Conservation (phyloP, 768 basidiomycete genomes). For the Suillus fuscotomentosus region DNA sequence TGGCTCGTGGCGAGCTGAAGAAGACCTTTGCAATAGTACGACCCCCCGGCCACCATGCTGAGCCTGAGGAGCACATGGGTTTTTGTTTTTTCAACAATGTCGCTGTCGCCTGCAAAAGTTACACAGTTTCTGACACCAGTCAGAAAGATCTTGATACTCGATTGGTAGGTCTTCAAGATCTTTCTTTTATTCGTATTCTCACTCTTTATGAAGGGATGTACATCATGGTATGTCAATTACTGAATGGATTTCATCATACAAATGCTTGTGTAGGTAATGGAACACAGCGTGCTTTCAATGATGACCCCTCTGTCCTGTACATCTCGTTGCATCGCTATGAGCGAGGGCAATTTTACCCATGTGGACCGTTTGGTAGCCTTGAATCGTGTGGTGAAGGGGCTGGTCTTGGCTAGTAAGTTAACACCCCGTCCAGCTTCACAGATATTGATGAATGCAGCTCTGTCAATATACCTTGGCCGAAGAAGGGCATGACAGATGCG, state of each 20-base stretch:
- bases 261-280: conserved; percentile 71
- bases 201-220: conserved; percentile 70
- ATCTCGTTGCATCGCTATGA: conserved; percentile 96
- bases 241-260: conserved; percentile 2
- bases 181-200: conserved; percentile 10
- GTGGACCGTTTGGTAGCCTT: conserved; percentile 85
- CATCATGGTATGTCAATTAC: conserved; percentile 69
- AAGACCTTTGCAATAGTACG: conserved; percentile 95
- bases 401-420: conserved; percentile 82
- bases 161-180: conserved; percentile 70
- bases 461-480: conserved; percentile 96
- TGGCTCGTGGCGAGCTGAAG: conserved; percentile 75
- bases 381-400: conserved; percentile 82
- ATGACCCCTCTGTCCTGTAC: conserved; percentile 89
- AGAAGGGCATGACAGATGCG: conserved; percentile 84
- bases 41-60: conserved; percentile 97
- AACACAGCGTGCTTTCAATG: conserved; percentile 93
- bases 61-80: conserved; percentile 97
- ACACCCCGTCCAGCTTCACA: conserved; percentile 5
- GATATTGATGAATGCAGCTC: conserved; percentile 49
- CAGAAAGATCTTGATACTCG: conserved; percentile 86
- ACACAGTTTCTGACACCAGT: conserved; percentile 67
- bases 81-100: conserved; percentile 99
- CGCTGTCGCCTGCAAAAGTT: conserved; percentile 86
- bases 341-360: conserved; percentile 88